Base-by-base conservation (phyloP, 805 yeast species). In the Lipomyces yamanashiensis region DNA sequence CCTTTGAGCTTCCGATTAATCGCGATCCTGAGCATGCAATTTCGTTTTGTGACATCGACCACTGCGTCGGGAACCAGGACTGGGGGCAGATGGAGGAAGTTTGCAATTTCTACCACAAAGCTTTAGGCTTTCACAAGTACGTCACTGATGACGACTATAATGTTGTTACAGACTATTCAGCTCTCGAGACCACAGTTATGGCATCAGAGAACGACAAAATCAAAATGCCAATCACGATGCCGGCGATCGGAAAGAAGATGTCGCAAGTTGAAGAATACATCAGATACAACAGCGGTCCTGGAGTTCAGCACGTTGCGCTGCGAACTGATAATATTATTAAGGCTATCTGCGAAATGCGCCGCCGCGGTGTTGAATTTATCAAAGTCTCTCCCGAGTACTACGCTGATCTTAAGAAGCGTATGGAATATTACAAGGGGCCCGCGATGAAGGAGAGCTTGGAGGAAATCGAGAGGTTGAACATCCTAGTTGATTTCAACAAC, bases 91-190 rank as follows among this genome's bases (percentile, higher is more conserved):
- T 89, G 88, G 80, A 79, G 37, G 69, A 69, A 5, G 83, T 85
- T 0, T 88, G 92, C 69, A 76, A 77, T 17, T 82, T 57, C 50
- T 61, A 91, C 74, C 83, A 85, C 36, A 74, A 76, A 33, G 82
- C 84, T 1, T 84, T 90, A 69, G 92, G 92, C 0, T 88, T 90
- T 75, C 91, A 87, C 69, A 80, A 85, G 71, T 90, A 84, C 73
- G 89, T 96, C 95, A 87, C 93, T 0, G 96, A 88, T 12, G 96
- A 89, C 73, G 96, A 90, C 67, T 80, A 79, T 53, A 89, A 87
- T 67, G 83, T 90, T n/a, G 80, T 82, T 56, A 89, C 96, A 0
- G 85, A 83, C 58, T 85, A 78, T 68, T 83, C 92, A 1, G 89
- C 95, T 0, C 81, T 90, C 61, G 80, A 83, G 59, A 87, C 96